phyloP scores from a whole-genome alignment of 148 eudicot genomes.

The Arctostaphylos glauca region DNA sequence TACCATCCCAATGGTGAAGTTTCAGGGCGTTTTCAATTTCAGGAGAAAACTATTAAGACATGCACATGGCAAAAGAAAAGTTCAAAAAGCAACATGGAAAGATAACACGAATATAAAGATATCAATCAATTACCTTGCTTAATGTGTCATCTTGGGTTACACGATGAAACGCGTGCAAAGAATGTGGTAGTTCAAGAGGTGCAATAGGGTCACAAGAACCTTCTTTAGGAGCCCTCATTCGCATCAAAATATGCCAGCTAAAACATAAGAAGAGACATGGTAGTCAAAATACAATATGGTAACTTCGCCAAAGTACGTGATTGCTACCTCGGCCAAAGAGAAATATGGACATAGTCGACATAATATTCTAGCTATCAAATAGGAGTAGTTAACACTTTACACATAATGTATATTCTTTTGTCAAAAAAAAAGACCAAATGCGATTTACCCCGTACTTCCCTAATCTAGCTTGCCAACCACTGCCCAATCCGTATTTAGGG shows the following conservation, averaged over 20 bases:
- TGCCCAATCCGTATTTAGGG: too few species aligned
- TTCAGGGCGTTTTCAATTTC: neutral
- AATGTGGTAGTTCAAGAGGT: slow-evolving; percentile 39
- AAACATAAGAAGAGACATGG: slow-evolving; percentile 7
- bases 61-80: neutral
- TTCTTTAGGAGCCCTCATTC: slow-evolving; percentile 36
- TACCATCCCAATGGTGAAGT: neutral
- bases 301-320: neutral
- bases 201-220: slow-evolving; percentile 37
- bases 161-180: slow-evolving; percentile 40
- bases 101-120: neutral
- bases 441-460: neutral
- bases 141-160: slow-evolving; percentile 27
- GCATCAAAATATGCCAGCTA: slow-evolving; percentile 50
- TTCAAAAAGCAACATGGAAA: neutral
- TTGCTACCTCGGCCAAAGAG: neutral
- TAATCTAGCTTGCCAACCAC: neutral
- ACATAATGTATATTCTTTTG: neutral
- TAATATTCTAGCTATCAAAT: neutral
- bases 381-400: neutral
- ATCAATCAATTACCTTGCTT: slow-evolving; percentile 20
- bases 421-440: neutral
- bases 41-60: neutral
- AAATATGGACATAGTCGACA: neutral
- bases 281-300: neutral